Evolutionary conservation across 139 green algal genomes (phyloP).

Genomic region (Coelastrella sp.): DNA sequence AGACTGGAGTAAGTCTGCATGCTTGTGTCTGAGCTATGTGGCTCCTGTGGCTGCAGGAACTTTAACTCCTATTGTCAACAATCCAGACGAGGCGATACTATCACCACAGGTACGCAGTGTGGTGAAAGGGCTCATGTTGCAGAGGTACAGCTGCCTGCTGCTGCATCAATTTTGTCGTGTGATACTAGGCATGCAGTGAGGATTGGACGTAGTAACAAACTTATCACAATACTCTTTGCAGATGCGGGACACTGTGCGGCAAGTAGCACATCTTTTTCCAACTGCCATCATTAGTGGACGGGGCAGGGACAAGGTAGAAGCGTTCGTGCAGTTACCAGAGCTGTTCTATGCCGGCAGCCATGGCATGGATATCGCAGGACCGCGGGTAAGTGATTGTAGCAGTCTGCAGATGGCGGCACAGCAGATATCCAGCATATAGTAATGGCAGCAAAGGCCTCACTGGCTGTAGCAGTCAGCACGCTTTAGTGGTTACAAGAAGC

Average conservation of each 20-base stretch:
- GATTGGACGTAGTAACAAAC: background rate
- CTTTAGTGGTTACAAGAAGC: no score
- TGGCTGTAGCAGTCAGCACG: no score
- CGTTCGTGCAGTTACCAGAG: conserved; percentile 94
- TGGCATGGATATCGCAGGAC: conserved; percentile 96
- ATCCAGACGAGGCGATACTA: conserved; percentile 93
- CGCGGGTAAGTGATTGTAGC: conserved; percentile 54
- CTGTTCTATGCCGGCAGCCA: conserved; percentile 98
- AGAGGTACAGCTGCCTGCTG: no score
- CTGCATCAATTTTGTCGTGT: background rate
- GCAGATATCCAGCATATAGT: no score
- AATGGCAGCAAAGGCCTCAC: no score
- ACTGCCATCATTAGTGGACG: conserved; percentile 96
- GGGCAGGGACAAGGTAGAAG: conserved; percentile 90
- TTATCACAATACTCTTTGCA: conserved; percentile 47
- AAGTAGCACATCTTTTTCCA: conserved; percentile 87
- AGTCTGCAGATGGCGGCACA: background rate
- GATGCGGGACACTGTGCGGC: conserved; percentile 83
- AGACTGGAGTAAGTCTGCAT: no score
- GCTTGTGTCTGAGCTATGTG: background rate
- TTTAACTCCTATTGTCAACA: conserved; percentile 96
- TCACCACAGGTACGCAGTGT: conserved; percentile 70
- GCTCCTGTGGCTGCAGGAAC: conserved; percentile 77
- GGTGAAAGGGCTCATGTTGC: background rate
- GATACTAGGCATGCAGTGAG: background rate